Percentiles rank a stretch among this genome's conserved stretches.
Conservation (phyloP, 1,284 basidiomycete genomes). For the Coniferiporia sulphurascens region DNA sequence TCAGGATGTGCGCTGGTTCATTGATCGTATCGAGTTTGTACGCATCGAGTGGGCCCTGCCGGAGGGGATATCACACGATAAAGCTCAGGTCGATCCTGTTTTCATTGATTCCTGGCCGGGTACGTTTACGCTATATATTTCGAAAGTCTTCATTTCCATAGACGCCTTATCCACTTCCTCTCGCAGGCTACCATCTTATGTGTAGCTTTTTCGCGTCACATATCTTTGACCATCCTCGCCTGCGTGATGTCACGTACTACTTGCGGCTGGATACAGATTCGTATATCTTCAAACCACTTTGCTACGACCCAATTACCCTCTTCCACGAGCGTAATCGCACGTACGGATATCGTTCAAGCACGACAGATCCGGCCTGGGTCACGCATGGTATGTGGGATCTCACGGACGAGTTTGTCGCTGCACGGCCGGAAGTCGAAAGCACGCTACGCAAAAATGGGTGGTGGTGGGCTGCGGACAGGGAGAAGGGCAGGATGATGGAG, state of each 20-base stretch:
- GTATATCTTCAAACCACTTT: constrained; percentile 9
- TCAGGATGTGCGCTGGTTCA: not conserved
- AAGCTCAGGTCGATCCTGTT: constrained; percentile 1
- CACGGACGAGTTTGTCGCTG: not conserved
- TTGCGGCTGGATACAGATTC: constrained; percentile 17
- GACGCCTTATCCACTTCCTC: no score
- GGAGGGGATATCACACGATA: not conserved
- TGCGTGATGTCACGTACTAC: constrained; percentile 15
- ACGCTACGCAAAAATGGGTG: not conserved
- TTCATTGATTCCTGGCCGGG: constrained; percentile 5
- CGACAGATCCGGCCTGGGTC: constrained; percentile 1
- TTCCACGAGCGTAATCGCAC: constrained; percentile 4
- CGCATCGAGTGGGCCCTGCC: constrained; percentile 4
- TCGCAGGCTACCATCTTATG: constrained; percentile 14
- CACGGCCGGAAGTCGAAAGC: not conserved
- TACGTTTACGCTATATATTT: not conserved
- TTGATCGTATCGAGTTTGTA: constrained; percentile 2
- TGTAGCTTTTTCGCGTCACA: constrained; percentile 13
- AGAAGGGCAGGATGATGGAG: not conserved
- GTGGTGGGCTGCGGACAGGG: not conserved
- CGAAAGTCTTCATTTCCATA: not conserved
- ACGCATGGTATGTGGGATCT: constrained; percentile 2
- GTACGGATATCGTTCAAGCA: not conserved
- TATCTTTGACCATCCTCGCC: constrained; percentile 13
- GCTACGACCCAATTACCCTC: constrained; percentile 17